Base-by-base conservation (phyloP, 495 filamentous ascomycete genomes). In the Venustampulla echinocandica region DNA sequence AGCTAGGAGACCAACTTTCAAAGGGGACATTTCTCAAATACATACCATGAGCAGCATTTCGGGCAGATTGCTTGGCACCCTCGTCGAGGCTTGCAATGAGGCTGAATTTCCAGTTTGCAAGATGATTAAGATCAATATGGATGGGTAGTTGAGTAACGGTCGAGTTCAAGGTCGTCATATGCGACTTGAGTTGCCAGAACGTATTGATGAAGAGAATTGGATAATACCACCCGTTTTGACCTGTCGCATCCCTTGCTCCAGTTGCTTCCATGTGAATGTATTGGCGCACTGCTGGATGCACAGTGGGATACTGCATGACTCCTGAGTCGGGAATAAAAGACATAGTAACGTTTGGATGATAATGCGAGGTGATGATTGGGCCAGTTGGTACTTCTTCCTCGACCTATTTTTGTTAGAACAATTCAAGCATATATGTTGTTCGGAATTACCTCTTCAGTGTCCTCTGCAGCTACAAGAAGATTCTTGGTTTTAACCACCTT, bases 191-290 rank as follows among this genome's bases (percentile, higher is more conserved):
- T 64, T 96, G 87, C 92, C 92, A 98, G 69, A 98, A 98, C 4
- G 88, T 92, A 64, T 97, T 98, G 63, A 89, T 63, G 59, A 81
- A 98, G 22, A 95, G 63, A 44, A 95, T 80, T 3, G 92, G 92
- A 61, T 92, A 98, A 65, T 96, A 98, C 92, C 92, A 98, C 34
- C 84, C 84, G 66, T 96, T 90, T 62, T 88, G 76, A 5, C 92
- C 92, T 4, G 78, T 78, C 4, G 67, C 72, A 64, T 98, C 92
- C 24, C 92, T 68, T 48, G 74, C 85, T 61, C 72, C 84, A 50
- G 61, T 86, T 2, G 64, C 64, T 59, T 97, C 92, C 36, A 95
- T 73, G 23, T 79, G 76, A 1, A 95, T 63, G 58, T 84, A 87
- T 57, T 88, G 81, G 10, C 82, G 77, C 37, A 84, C 65, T 1